A percentile compares a stretch with the other conserved stretches of the same genome.
Evolutionary conservation across 2,329 filamentous ascomycete species (phyloP).

Genomic region (Alternaria brassicae): DNA sequence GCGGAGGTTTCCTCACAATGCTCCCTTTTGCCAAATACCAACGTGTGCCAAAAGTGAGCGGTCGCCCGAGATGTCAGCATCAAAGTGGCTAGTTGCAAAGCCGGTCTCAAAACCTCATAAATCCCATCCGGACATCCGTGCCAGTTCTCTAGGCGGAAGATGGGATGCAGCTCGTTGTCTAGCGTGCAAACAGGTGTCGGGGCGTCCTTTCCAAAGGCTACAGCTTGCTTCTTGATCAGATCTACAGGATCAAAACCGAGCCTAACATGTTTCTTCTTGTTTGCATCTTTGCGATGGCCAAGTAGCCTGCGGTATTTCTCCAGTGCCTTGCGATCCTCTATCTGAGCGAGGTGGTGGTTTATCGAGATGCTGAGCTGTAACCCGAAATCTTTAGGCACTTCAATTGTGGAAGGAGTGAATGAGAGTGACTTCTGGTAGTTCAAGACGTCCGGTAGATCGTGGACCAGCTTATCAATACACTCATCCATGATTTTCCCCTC

Average conservation of each 20-base stretch:
- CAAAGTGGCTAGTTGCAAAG: conserved; percentile 43
- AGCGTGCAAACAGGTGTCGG: conserved; percentile 37
- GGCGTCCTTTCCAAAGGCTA: conserved; percentile 38
- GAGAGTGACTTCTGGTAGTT: conserved; percentile 44
- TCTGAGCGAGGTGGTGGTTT: conserved; percentile 49
- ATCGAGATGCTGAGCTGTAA: conserved; percentile 49
- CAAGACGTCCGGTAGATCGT: conserved; percentile 45
- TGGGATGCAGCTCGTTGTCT: conserved; percentile 47
- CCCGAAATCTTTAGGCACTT: conserved; percentile 49
- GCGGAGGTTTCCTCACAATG: conserved; percentile 39
- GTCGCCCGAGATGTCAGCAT: conserved; percentile 48
- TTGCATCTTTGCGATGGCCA: conserved; percentile 43
- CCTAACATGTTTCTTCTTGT: conserved; percentile 42
- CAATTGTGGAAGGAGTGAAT: conserved; percentile 50
- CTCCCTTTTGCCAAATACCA: conserved; percentile 48
- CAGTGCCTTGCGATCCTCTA: conserved; percentile 47
- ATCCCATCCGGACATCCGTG: conserved; percentile 49
- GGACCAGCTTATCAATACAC: conserved; percentile 48
- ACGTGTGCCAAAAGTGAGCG: conserved; percentile 49
- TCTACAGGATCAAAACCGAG: conserved; percentile 51
- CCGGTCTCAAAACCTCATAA: conserved; percentile 50
- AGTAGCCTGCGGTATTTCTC: conserved; percentile 49
- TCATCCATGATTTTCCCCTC: conserved; percentile 49
- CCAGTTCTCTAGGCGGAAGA: conserved; percentile 50
- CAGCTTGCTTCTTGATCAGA: conserved; percentile 50